Base-by-base conservation (phyloP, 2,329 filamentous ascomycete species). In the Xylariaceae sp. region DNA sequence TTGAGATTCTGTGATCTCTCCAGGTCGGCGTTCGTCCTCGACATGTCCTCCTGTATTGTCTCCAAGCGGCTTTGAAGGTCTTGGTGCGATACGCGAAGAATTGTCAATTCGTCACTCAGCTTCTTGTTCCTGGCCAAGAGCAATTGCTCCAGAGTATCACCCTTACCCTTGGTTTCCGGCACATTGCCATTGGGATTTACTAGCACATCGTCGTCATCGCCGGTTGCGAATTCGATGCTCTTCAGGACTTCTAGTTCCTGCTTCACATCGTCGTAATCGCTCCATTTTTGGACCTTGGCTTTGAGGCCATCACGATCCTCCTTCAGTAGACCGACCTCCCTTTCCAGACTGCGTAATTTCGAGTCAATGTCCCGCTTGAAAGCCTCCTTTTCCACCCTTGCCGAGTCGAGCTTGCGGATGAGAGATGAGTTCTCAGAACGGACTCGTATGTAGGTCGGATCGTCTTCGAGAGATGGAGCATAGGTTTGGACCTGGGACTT, bases 161-260 rank as follows among this genome's bases (percentile, higher is more conserved):
- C 84, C 60, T 88, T 88, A 45, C 75, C 73, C 66, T 84, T 85
- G 6, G 71, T 66, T 1, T 73, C 67, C 2, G 74, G 63, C 2
- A 80, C 81, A 60, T 84, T 83, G 12, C 76, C 67, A 38, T 66
- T 66, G 16, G 61, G 53, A 38, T 74, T 73, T 14, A 75, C 76
- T 31, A 71, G 66, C 9, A 78, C 74, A 2, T 88, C 85, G 43
- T 92, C 89, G 54, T 95, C 91, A 56, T 93, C 89, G 7, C 90
- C 92, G 0, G 90, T 93, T 2, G 93, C 89, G 63, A 99, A 96
- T 68, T 99, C 94, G 62, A 99, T 97, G 60, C 93, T 96, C 81
- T 96, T 96, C 55, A 99, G 82, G 55, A 97, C 92, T 64, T 97
- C 93, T 3, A 99, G 79, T 71, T 99, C 95, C 59, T 95, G 89